Conservation (phyloP, 176 grass and related monocot genomes). For the Alloteropsis semialata region DNA sequence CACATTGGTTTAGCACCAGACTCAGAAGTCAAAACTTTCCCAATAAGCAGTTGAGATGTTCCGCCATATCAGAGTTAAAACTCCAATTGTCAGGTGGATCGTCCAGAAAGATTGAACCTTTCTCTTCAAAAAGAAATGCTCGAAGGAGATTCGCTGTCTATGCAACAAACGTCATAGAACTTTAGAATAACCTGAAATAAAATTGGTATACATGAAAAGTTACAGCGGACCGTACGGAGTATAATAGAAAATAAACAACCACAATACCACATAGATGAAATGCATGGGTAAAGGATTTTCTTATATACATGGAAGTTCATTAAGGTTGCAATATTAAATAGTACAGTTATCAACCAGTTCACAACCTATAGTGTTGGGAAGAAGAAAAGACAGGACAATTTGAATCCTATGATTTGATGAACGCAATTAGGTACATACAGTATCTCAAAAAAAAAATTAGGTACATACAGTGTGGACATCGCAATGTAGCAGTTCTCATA, state of each 20-base stretch:
- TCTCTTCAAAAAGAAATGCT: slow-evolving; percentile 55
- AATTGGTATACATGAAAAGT: not conserved
- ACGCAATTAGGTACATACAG: too few relatives aligned
- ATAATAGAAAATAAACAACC: slow-evolving; percentile 12
- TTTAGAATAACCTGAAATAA: slow-evolving; percentile 70
- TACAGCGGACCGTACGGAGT: not conserved
- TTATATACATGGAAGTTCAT: slow-evolving; percentile 7
- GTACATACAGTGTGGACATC: not conserved
- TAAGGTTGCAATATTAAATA: not conserved
- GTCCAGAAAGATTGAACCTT: slow-evolving; percentile 59
- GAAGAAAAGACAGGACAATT: not conserved
- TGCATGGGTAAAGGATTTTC: not conserved
- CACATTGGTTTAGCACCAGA: not conserved
- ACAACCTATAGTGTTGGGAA: not conserved
- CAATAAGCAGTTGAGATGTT: slow-evolving; percentile 39
- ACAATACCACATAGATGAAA: slow-evolving; percentile 11
- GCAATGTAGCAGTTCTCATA: not conserved
- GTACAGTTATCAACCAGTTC: not conserved
- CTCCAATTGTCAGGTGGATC: slow-evolving; percentile 75
- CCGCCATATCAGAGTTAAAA: slow-evolving; percentile 63
- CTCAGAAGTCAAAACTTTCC: not conserved
- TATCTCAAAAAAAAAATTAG: too few relatives aligned
- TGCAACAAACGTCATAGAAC: slow-evolving; percentile 67
- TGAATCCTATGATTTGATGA: too few relatives aligned
- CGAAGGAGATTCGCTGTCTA: slow-evolving; percentile 41